Evolutionary conservation across 257 asterid genomes (phyloP).

Genomic region (Gynochthodes officinalis): DNA sequence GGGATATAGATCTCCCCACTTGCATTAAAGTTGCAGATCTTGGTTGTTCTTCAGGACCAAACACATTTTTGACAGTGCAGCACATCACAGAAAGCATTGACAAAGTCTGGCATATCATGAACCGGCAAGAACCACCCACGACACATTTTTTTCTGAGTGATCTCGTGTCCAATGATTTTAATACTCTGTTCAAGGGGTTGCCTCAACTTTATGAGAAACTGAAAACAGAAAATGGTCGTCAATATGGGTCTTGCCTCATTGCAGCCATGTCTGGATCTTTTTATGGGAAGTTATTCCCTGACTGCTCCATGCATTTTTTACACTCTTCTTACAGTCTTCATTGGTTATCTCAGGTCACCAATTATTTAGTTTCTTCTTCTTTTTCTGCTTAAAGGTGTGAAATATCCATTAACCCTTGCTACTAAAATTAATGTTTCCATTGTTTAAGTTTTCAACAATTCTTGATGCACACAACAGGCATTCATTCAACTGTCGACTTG

Average conservation of each 20-base stretch:
- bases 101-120: background rate
- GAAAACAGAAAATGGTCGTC: background rate
- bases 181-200: background rate
- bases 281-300: slow-evolving; percentile 17
- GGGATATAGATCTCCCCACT: background rate
- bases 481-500: no score
- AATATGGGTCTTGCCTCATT: background rate
- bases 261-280: slow-evolving; percentile 14
- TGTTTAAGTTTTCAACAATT: no score
- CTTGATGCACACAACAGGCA: no score
- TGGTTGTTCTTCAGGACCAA: slow-evolving; percentile 22
- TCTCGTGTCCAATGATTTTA: slow-evolving; percentile 20
- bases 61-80: background rate
- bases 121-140: background rate
- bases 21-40: slow-evolving; percentile 10
- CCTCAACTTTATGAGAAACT: background rate
- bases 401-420: no score
- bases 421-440: no score
- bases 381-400: no score
- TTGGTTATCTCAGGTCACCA: slow-evolving; percentile 18
- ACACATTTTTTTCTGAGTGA: slow-evolving; percentile 12
- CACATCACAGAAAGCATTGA: background rate
- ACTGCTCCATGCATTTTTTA: slow-evolving; percentile 6
- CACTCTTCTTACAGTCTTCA: slow-evolving; percentile 25
- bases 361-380: background rate